A percentile compares a stretch with the other conserved stretches of the same genome.
phyloP scores from a whole-genome alignment of 768 basidiomycete genomes.

The Hygrophorus russula region DNA sequence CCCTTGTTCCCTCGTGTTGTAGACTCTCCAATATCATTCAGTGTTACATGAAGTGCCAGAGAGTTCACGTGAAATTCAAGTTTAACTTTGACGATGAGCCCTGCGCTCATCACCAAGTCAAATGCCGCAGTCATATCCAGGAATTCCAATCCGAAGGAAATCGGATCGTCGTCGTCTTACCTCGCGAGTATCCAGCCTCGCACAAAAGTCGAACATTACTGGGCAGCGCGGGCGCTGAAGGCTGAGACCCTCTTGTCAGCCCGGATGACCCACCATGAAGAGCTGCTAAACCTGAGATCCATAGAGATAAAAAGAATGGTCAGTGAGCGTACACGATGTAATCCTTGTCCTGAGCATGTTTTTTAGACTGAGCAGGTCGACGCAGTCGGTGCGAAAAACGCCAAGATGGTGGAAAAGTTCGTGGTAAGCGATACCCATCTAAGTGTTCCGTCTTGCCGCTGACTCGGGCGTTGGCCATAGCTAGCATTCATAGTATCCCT shows the following conservation, averaged over 20 bases:
- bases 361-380: conserved; percentile 24
- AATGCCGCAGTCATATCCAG: too few relatives aligned
- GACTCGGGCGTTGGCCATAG: conserved; percentile 2
- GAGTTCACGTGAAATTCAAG: too few relatives aligned
- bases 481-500: conserved; percentile 12
- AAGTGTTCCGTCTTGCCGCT: neutral
- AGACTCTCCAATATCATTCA: too few relatives aligned
- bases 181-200: conserved; percentile 1
- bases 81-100: too few relatives aligned
- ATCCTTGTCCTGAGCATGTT: neutral
- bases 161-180: too few relatives aligned
- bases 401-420: conserved; percentile 38
- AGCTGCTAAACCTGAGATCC: conserved; percentile 30
- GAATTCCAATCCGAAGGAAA: too few relatives aligned
- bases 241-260: conserved; percentile 52
- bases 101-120: too few relatives aligned
- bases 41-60: too few relatives aligned
- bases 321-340: conserved; percentile 11
- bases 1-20: too few relatives aligned
- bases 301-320: conserved; percentile 38
- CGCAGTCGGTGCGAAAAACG: conserved; percentile 36
- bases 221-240: conserved; percentile 54
- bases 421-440: conserved; percentile 27
- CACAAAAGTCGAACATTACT: conserved; percentile 40
- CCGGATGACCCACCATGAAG: conserved; percentile 34